Percentiles rank a stretch among this genome's conserved stretches.
These are phyloP conservation scores for Tricholoma matsutake DNA, from an alignment of 768 basidiomycete species.

Conservation along the genomic window DNA sequence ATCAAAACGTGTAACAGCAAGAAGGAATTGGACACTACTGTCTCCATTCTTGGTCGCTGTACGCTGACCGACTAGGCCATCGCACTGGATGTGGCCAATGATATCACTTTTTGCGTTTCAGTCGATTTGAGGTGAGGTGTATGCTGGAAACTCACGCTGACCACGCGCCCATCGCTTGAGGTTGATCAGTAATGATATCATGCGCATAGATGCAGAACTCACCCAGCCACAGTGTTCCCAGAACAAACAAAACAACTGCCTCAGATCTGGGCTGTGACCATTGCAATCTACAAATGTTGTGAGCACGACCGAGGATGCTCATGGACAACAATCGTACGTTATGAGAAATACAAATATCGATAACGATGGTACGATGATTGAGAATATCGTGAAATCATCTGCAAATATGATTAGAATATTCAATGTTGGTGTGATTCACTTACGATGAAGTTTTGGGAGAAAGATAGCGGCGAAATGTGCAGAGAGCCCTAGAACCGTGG, in stretches of 20 bases:
- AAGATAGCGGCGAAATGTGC: constrained; percentile 67
- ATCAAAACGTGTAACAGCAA: constrained; percentile 3
- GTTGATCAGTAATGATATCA: constrained; percentile 7
- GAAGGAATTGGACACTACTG: constrained; percentile 38
- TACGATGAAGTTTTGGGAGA: constrained; percentile 63
- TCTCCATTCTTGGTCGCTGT: constrained; percentile 50
- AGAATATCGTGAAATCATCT: constrained; percentile 74
- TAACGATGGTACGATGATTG: constrained; percentile 59
- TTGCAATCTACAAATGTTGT: constrained; percentile 46
- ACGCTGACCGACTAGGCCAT: constrained; percentile 38
- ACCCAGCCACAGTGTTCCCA: constrained; percentile 72
- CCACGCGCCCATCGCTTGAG: constrained; percentile 72
- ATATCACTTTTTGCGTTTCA: constrained; percentile 51
- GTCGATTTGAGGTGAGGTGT: neutral
- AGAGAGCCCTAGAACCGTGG: constrained; percentile 63
- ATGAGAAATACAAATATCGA: constrained; percentile 63
- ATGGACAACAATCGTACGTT: constrained; percentile 37
- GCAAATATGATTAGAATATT: constrained; percentile 1
- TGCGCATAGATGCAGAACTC: constrained; percentile 21
- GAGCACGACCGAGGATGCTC: constrained; percentile 2
- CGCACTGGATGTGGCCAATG: constrained; percentile 63
- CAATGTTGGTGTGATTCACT: constrained; percentile 20
- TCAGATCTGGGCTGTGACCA: constrained; percentile 71
- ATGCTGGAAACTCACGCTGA: constrained; percentile 46
- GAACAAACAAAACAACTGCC: constrained; percentile 47